These are phyloP conservation scores for Podila verticillata DNA, from an alignment of 192 early-diverging fungal species.

Conservation along the genomic window DNA sequence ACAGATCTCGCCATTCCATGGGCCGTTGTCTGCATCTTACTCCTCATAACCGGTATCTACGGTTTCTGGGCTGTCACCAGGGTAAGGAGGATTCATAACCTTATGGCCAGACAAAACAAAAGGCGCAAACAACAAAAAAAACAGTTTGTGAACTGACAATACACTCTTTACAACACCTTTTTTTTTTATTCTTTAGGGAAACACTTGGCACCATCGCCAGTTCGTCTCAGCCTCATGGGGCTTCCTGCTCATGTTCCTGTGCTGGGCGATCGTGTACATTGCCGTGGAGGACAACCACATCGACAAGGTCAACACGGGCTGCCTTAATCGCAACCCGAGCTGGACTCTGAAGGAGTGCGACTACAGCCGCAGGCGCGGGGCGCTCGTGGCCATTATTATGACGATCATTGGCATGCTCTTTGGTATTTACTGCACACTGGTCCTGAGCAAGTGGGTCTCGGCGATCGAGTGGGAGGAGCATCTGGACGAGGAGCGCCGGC, in stretches of 20 bases:
- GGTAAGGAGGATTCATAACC: slow-evolving; percentile 4
- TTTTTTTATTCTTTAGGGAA: slow-evolving; percentile 7
- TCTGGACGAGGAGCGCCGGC: slow-evolving; percentile 19
- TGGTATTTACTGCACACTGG: slow-evolving; percentile 25
- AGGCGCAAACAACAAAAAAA: not conserved
- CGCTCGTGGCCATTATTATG: slow-evolving; percentile 18
- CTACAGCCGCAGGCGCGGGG: slow-evolving; percentile 6
- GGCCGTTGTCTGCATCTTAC: slow-evolving; percentile 28
- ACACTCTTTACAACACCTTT: not conserved
- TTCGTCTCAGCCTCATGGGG: slow-evolving; percentile 41
- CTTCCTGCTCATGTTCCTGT: slow-evolving; percentile 41
- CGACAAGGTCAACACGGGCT: slow-evolving; percentile 24
- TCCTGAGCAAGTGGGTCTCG: slow-evolving; percentile 15
- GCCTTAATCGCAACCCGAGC: slow-evolving; percentile 3
- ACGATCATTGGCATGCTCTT: slow-evolving; percentile 17
- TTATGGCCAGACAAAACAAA: not conserved
- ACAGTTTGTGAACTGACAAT: not conserved
- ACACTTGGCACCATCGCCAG: slow-evolving; percentile 40
- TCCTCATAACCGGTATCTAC: slow-evolving; percentile 24
- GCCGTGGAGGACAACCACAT: slow-evolving; percentile 18
- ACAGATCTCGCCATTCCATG: slow-evolving; percentile 39
- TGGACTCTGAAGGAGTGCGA: slow-evolving; percentile 22
- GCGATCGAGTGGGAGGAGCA: slow-evolving; percentile 38
- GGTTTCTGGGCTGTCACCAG: slow-evolving; percentile 28
- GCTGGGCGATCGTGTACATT: slow-evolving; percentile 45